Conservation (phyloP, 108 stramenopile species). For the Conticribra guillardii region DNA sequence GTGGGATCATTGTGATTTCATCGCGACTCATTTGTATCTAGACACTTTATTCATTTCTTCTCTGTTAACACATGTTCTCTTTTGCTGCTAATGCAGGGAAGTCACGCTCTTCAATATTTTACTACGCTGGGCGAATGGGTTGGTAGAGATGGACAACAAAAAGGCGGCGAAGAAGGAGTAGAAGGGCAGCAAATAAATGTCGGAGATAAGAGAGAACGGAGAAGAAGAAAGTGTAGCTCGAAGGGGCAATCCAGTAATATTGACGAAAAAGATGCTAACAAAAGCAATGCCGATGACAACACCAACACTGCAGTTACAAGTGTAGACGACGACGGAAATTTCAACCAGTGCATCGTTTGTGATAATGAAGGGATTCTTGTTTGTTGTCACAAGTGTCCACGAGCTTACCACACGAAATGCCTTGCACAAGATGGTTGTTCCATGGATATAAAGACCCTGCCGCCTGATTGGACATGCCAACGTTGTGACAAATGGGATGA, state of each 20-base stretch:
- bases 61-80: too few species aligned
- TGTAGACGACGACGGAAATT: slow-evolving; percentile 40
- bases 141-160: neutral
- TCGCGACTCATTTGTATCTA: too few species aligned
- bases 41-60: too few species aligned
- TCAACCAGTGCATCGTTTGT: slow-evolving; percentile 43
- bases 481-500: slow-evolving; percentile 36
- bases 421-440: slow-evolving; percentile 21
- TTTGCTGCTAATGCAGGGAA: too few species aligned
- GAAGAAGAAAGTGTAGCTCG: too few species aligned
- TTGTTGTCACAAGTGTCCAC: slow-evolving; percentile 43
- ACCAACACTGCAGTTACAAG: too few species aligned
- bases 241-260: neutral
- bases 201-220: too few species aligned
- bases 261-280: neutral
- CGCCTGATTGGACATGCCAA: slow-evolving; percentile 38
- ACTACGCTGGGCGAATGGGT: slow-evolving; percentile 13
- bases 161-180: neutral
- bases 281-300: slow-evolving; percentile 14
- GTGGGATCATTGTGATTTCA: too few species aligned
- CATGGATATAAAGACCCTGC: slow-evolving; percentile 15
- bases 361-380: slow-evolving; percentile 31
- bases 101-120: slow-evolving; percentile 13
- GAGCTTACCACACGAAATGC: slow-evolving; percentile 39
- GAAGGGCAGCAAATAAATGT: too few species aligned